Base-by-base conservation (phyloP, 768 basidiomycete genomes). In the Phlebiopsis gigantea region DNA sequence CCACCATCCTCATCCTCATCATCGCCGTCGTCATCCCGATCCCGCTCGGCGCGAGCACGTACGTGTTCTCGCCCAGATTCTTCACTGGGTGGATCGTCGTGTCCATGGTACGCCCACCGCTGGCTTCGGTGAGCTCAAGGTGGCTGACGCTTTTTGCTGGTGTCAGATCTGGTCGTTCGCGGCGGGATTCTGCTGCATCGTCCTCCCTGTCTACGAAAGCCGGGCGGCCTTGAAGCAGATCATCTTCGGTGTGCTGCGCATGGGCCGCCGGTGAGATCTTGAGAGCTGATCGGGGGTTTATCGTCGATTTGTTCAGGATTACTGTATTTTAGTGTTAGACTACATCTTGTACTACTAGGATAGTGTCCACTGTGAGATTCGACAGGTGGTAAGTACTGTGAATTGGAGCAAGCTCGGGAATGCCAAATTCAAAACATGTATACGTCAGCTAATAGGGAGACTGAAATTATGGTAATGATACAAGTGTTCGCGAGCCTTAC, bases 171-270 rank as follows among this genome's bases (percentile, higher is more conserved):
- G 50, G 50, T 51, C 50, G 7, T 51, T 51, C 50, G 30, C 31
- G 12, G 50, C 50, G 6, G 57, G 57, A 5, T 39, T 58, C 21
- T 53, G 42, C 52, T 58, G 57, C 28, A 58, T 58, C 17, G 26
- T 58, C 15, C 46, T 58, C 4, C 57, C 57, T 26, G 22, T 58
- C 6, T 58, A 52, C 45, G 57, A 58, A 39, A 53, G 50, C 15
- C 49, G 57, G 4, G 39, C 45, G 17, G 57, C 54, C 21, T 42
- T 58, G 8, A 34, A 39, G 31, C 42, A 41, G n/a, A 58, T 58
- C n/a, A 14, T 28, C 3, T 19, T 30, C 9, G 52, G 57, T 17
- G 4, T 58, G 25, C 4, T 46, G 10, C 5, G 24, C 1, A 46
- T 55, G 34, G n/a, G 12, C 24, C 44, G 44, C 34, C 17, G 9